A percentile compares a stretch with the other conserved stretches of the same genome.
These are phyloP conservation scores for Jacaranda mimosifolia DNA, from an alignment of 257 asterid genomes.

Conservation along the genomic window DNA sequence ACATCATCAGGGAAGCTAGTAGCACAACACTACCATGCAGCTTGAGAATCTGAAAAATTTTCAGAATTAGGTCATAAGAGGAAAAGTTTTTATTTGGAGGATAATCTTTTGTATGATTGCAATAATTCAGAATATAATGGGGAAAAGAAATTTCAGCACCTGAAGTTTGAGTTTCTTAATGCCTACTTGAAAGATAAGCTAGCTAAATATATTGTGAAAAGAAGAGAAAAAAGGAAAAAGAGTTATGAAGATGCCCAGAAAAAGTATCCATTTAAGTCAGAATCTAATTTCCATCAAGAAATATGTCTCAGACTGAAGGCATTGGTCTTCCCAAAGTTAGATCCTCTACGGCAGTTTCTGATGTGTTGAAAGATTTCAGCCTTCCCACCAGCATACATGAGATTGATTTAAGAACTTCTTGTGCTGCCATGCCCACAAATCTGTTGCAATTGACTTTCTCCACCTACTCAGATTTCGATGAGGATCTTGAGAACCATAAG, in stretches of 20 bases:
- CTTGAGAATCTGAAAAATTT: constrained; percentile 47
- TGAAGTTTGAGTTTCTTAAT: constrained; percentile 57
- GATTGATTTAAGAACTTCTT: constrained; percentile 60
- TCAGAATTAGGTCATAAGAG: constrained; percentile 50
- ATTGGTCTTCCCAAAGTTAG: constrained; percentile 39
- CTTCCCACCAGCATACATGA: constrained; percentile 75
- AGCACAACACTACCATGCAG: constrained; percentile 65
- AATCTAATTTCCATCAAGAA: constrained; percentile 45
- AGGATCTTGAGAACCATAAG: constrained; percentile 29
- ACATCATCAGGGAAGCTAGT: constrained; percentile 84
- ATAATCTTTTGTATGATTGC: constrained; percentile 53
- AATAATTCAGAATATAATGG: constrained; percentile 43
- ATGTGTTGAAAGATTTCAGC: constrained; percentile 53
- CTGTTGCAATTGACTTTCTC: constrained; percentile 55
- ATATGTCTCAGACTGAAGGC: constrained; percentile 51
- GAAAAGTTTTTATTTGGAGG: constrained; percentile 43
- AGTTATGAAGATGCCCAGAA: constrained; percentile 34
- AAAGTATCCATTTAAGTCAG: constrained; percentile 30
- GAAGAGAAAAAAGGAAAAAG: constrained; percentile 42
- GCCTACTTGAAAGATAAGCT: constrained; percentile 61
- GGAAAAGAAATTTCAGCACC: constrained; percentile 41
- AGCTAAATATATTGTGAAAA: constrained; percentile 42
- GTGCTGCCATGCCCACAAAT: constrained; percentile 55
- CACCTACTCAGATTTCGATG: constrained; percentile 44
- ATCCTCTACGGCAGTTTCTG: constrained; percentile 37